Evolutionary conservation across 1,284 basidiomycete genomes (phyloP), one percentile per base, ranked within the genome.

Genomic region (Ceratobasidium sp.): DNA sequence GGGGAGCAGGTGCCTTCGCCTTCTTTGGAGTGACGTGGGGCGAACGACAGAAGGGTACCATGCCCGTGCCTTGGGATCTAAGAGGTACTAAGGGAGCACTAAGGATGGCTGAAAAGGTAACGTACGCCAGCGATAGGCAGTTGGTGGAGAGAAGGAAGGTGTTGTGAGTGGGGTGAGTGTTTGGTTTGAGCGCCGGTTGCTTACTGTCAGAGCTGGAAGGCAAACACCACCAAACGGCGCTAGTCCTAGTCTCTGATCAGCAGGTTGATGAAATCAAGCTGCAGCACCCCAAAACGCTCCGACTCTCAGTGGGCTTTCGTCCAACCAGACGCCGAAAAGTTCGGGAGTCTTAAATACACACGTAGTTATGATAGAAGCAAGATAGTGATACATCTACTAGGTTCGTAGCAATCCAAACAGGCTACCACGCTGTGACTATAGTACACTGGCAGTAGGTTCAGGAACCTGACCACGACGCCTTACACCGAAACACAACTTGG

Each of bases 61-160:
- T 64, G 88, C 87, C 79, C 95, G 92, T 68, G 88, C 83, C 63
- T 89, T 82, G 15, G 92, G 90, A 82, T 95, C 96, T 81, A 95
- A 82, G 81, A 90, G 89, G 82, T 88, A 76, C 7, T 80, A 68
- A 80, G 89, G 87, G 5, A 88, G 87, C 87, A 81, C 87, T 87
- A 81, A 95, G 84, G 83, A 89, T 82, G 58, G 88, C 85, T 60
- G 93, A 95, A 81, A 96, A 82, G 82, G 87, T 86, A 86, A 99
- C 86, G 84, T 99, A 97, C 81, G 97, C 97, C 73, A 97, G 89
- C 79, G 97, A 96, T 89, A 99, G 93, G 83, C 97, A 95, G 86
- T 99, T 95, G 83, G 93, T 93, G 39, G 75, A 64, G 77, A 97
- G 96, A 83, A 98, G 90, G 91, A 93, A 99, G 77, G 97, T 99